Percentiles rank a stretch among this genome's conserved stretches.
These are phyloP conservation scores for Coprinopsis marcescibilis DNA, from an alignment of 768 basidiomycete genomes.

Conservation along the genomic window DNA sequence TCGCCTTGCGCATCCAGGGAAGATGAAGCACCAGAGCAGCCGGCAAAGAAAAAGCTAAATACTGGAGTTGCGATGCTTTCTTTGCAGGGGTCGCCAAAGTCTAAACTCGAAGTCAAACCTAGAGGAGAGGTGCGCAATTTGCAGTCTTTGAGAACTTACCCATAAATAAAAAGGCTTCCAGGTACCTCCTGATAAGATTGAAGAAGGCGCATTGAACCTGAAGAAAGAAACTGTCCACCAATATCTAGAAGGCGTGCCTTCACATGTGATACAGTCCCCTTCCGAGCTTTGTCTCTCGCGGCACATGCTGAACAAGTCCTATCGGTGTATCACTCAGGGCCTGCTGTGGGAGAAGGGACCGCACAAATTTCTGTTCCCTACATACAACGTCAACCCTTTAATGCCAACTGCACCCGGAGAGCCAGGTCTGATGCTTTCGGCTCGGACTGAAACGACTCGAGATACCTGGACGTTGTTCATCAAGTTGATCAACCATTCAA, in stretches of 20 bases:
- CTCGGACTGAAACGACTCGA: not conserved
- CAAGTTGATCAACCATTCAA: not conserved
- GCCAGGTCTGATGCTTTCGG: slow-evolving; percentile 5
- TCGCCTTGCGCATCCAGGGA: too few species aligned
- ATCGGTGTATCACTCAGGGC: not conserved
- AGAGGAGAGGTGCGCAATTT: not conserved
- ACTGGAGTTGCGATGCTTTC: too few species aligned
- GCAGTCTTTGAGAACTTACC: not conserved
- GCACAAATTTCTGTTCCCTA: slow-evolving; percentile 4
- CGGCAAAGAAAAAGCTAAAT: too few species aligned
- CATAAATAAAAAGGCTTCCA: not conserved
- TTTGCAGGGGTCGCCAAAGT: too few species aligned
- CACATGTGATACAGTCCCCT: not conserved
- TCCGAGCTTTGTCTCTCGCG: not conserved
- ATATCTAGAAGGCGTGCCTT: not conserved
- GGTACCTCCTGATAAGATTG: not conserved
- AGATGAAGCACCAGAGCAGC: too few species aligned
- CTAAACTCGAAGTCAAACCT: not conserved
- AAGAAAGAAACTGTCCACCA: not conserved
- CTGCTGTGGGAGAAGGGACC: slow-evolving; percentile 1
- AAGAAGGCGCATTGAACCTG: not conserved
- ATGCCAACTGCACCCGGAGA: slow-evolving; percentile 9
- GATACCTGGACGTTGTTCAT: slow-evolving; percentile 4
- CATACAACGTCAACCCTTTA: slow-evolving; percentile 5
- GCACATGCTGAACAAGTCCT: not conserved